Evolutionary conservation across 306 rosid species (phyloP), one percentile per base, ranked within the genome.

Genomic region (Ammopiptanthus mongolicus): DNA sequence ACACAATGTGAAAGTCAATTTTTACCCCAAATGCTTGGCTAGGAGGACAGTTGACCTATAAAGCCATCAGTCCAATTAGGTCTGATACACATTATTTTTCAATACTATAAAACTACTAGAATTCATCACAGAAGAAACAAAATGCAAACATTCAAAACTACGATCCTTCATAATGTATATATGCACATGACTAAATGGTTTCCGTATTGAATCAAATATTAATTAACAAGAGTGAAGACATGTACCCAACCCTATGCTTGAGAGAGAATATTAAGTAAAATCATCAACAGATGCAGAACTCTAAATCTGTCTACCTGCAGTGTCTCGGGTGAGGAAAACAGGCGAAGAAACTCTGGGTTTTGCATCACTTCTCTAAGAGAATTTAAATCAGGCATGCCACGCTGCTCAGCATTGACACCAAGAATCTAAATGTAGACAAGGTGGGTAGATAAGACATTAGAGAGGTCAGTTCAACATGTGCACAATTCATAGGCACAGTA

Each of bases 361-460:
- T 92, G 90, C 87, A 90, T 85, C 89, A 92, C 85, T 60, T 92
- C 97, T 81, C 97, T 88, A n/a, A 90, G 84, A 73, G 97, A 82
- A 71, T 84, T 90, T 58, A 88, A 65, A 84, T 87, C 92, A 75
- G 92, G 96, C 84, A 87, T 18, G 77, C 91, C 82, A 28, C 88
- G 93, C 72, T 87, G 74, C 78, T 90, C 91, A 68, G 88, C 82
- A 69, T 88, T 86, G 78, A 78, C 81, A 60, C 88, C 89, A 67
- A 88, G 88, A 70, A 84, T 83, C 97, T 92, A 80, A 83, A 36
- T 1, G 28, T 25, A 25, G 28, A 25, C 28, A 25, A 25, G 28
- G 66, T 68, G n/a, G n/a, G n/a, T 33, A 64, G 62, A 34, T 34
- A 52, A 48, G 17, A 50, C 15, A 73, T 83, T 69, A 83, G 83